Conservation (phyloP, 1,284 basidiomycete genomes). For the Apiotrichum domesticum region DNA sequence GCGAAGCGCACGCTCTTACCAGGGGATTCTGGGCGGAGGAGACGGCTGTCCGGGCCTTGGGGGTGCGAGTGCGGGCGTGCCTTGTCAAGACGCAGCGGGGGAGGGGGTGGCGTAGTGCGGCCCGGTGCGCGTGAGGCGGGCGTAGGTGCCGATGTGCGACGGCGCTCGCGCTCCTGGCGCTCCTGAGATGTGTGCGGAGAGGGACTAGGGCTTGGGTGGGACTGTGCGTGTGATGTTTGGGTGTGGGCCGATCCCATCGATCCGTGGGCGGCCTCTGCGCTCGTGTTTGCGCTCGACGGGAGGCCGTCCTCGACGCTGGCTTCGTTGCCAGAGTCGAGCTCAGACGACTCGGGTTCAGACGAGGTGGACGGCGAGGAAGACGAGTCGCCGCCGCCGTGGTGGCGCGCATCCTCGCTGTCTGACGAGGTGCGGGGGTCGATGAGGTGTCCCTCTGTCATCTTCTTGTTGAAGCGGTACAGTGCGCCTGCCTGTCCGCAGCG, state of each 20-base stretch:
- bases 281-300: not conserved
- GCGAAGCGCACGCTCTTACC: conserved; percentile 2
- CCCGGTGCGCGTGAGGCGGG: too few species aligned
- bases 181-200: too few species aligned
- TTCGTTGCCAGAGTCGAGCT: not conserved
- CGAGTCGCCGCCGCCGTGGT: too few species aligned
- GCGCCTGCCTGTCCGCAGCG: not conserved
- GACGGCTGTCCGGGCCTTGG: not conserved
- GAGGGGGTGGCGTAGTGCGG: not conserved
- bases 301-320: not conserved
- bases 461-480: conserved; percentile 4
- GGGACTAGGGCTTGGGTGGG: too few species aligned
- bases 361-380: too few species aligned
- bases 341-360: not conserved
- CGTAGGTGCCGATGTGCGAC: too few species aligned
- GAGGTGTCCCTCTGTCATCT: not conserved
- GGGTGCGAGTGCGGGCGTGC: not conserved
- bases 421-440: not conserved
- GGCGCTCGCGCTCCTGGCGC: too few species aligned
- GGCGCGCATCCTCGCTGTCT: not conserved
- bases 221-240: too few species aligned
- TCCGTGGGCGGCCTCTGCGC: not conserved
- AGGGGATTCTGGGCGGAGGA: not conserved
- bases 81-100: not conserved
- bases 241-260: too few species aligned